Conservation (phyloP, 2,329 filamentous ascomycete species). For the Paecilomyces sp. region DNA sequence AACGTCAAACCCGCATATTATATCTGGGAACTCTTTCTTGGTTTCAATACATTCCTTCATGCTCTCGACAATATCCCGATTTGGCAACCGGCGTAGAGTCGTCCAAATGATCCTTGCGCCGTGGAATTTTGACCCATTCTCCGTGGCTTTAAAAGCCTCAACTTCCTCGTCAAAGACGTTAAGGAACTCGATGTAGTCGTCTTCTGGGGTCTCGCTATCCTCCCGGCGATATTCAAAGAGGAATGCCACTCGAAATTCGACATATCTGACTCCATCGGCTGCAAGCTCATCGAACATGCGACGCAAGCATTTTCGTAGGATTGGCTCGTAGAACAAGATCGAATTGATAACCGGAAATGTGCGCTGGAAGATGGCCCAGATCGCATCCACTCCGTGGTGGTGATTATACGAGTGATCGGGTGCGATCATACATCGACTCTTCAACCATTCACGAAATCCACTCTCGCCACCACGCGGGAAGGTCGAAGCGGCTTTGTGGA, state of each 20-base stretch:
- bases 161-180: conserved; percentile 71
- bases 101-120: conserved; percentile 83
- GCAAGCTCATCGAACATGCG: conserved; percentile 63
- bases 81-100: conserved; percentile 56
- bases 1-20: conserved; percentile 82
- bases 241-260: conserved; percentile 75
- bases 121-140: conserved; percentile 72
- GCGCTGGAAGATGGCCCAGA: conserved; percentile 74
- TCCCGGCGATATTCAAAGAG: conserved; percentile 60
- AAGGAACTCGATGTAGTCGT: conserved; percentile 64
- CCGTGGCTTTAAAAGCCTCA: conserved; percentile 62
- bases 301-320: conserved; percentile 69
- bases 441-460: conserved; percentile 74
- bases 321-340: conserved; percentile 82
- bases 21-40: conserved; percentile 69
- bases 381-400: conserved; percentile 72
- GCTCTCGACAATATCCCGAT: conserved; percentile 61
- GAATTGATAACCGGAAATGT: conserved; percentile 68
- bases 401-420: conserved; percentile 67
- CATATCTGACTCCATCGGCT: conserved; percentile 78
- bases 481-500: conserved; percentile 57
- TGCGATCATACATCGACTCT: conserved; percentile 63
- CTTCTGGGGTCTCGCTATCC: conserved; percentile 58
- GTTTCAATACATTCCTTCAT: conserved; percentile 85
- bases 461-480: conserved; percentile 66